phyloP scores from a whole-genome alignment of 192 early-diverging fungal species.

The Podila verticillata region DNA sequence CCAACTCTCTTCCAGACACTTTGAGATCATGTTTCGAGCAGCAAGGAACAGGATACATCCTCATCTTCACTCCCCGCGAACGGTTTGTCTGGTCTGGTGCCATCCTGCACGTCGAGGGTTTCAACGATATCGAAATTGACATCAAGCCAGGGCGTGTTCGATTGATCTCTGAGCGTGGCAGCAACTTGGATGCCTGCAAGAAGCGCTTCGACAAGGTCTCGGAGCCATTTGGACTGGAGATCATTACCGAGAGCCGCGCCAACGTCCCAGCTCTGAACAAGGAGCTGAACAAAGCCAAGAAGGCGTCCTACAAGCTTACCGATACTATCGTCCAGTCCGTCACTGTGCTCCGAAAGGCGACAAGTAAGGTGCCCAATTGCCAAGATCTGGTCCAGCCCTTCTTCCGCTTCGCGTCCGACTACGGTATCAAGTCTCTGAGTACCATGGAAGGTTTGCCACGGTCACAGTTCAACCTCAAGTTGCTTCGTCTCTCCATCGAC shows the following conservation, averaged over 20 bases:
- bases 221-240: slow-evolving; percentile 52
- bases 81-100: slow-evolving; percentile 65
- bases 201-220: slow-evolving; percentile 62
- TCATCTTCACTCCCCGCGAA: slow-evolving; percentile 68
- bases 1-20: slow-evolving; percentile 58
- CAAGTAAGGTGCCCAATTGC: slow-evolving; percentile 52
- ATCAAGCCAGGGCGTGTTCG: slow-evolving; percentile 67
- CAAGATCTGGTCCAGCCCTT: slow-evolving; percentile 76
- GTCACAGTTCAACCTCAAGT: slow-evolving; percentile 68
- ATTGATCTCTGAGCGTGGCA: slow-evolving; percentile 60
- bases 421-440: slow-evolving; percentile 63
- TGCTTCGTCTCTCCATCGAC: slow-evolving; percentile 80
- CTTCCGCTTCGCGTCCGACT: slow-evolving; percentile 77
- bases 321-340: slow-evolving; percentile 67
- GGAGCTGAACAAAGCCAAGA: slow-evolving; percentile 67
- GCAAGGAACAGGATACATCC: slow-evolving; percentile 60
- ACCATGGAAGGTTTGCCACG: slow-evolving; percentile 57
- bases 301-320: slow-evolving; percentile 62
- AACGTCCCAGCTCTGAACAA: slow-evolving; percentile 67
- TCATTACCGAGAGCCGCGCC: slow-evolving; percentile 63
- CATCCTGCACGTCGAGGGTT: slow-evolving; percentile 50
- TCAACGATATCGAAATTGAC: slow-evolving; percentile 56
- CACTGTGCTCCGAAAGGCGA: slow-evolving; percentile 58
- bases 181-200: slow-evolving; percentile 53
- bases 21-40: slow-evolving; percentile 62